phyloP scores from a whole-genome alignment of 345 rosid genomes.

The Arabidopsis thaliana region DNA sequence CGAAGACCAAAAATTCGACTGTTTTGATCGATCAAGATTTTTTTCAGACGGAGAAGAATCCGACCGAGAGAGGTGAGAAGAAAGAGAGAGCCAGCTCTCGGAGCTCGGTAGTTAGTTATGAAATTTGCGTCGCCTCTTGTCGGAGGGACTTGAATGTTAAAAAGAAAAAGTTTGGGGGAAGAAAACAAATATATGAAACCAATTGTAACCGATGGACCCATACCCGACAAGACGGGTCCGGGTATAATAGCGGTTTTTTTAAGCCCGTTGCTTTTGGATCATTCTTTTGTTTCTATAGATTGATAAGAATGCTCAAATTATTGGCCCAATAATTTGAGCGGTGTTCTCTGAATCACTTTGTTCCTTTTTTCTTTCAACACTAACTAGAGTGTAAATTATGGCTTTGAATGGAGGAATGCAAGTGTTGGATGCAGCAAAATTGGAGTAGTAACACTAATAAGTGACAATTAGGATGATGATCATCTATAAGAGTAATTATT shows the following conservation, averaged over 20 bases:
- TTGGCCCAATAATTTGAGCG: constrained; percentile 42
- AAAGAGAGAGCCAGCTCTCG: constrained; percentile 21
- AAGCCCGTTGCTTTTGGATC: constrained; percentile 47
- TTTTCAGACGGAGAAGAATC: constrained; percentile 5
- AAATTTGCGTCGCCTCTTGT: constrained; percentile 35
- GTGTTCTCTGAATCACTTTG: constrained; percentile 19
- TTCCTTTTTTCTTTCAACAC: background rate
- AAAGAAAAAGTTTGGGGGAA: constrained; percentile 40
- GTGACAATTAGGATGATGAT: too few species aligned
- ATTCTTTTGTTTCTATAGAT: constrained; percentile 41
- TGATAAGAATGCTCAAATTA: constrained; percentile 22
- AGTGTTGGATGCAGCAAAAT: background rate
- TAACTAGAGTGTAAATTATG: background rate
- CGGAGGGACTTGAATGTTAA: constrained; percentile 43
- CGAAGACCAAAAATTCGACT: background rate
- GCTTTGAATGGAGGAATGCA: background rate
- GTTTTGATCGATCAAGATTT: constrained; percentile 29
- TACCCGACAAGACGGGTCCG: constrained; percentile 44
- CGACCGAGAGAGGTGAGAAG: constrained; percentile 18
- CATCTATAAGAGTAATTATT: too few species aligned
- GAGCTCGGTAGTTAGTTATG: background rate
- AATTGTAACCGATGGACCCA: constrained; percentile 43
- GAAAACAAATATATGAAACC: constrained; percentile 44
- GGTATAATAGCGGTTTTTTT: constrained; percentile 32
- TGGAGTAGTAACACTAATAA: too few species aligned